Base-by-base conservation (phyloP, 2,329 filamentous ascomycete genomes). In the Monosporascus sp. region DNA sequence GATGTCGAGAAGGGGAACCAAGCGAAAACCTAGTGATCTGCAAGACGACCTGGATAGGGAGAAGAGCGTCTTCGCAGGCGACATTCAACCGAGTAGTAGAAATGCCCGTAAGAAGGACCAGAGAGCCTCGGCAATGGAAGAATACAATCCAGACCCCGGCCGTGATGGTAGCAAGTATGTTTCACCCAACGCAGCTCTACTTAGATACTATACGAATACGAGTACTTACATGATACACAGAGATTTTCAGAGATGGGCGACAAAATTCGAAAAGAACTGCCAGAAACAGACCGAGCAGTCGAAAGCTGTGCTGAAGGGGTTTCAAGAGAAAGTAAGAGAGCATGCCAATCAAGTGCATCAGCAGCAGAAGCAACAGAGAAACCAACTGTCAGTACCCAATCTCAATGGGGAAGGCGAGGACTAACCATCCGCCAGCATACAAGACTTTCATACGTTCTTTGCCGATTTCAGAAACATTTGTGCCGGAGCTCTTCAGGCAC, bases 341-440 rank as follows among this genome's bases (percentile, higher is more conserved):
- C 56, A 61, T 14, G 54, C 49, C 22, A 51, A 62, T 6, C 55
- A 60, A 11, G 41, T 65, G 2, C 59, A 57, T 38, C 52, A 59
- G 37, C 60, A 62, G 41, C 66, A 64, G 45, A 47, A 62, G 8
- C 57, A 63, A 7, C 56, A 71, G 70, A 61, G 66, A 52, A 14
- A 27, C 35, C 16, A 2, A 35, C 14, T 17, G 35, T 43, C 11
- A 8, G 22, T 46, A 27, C 2, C 2, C n/a, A 14, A 37, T 26
- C 14, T 14, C 9, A 17, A 20, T 14, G 11, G 3, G 8, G 7
- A 5, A 38, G 35, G 7, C 24, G 8, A 7, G 41, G 46, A 31
- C 54, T 61, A n/a, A 61, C 48, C n/a, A 17, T 14, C 16, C 22
- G 20, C 11, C 19, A 66, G 65, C 11, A 47, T 38, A 5, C 22